A percentile compares a stretch with the other conserved stretches of the same genome.
Conservation (phyloP, 2,329 filamentous ascomycete genomes). For the Verruconis gallopava region DNA sequence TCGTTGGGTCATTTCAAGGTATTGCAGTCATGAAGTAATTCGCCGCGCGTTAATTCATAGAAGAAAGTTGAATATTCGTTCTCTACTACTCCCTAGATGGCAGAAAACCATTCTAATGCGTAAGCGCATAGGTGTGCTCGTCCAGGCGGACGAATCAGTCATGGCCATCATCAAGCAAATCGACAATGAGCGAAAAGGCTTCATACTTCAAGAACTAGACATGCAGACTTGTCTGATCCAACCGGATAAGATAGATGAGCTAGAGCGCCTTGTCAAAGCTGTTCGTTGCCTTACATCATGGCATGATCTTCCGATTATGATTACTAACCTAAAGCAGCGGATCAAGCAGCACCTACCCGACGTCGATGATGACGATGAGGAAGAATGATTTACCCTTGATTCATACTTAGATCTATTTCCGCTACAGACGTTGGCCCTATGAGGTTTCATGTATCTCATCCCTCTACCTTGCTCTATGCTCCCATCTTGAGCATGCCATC, state of each 20-base stretch:
- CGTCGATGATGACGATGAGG: constrained; percentile 23
- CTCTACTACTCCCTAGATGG: too few relatives aligned
- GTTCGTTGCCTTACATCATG: constrained; percentile 29
- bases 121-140: constrained; percentile 48
- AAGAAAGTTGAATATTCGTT: too few relatives aligned
- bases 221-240: constrained; percentile 65
- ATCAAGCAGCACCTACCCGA: constrained; percentile 25
- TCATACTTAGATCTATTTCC: too few relatives aligned
- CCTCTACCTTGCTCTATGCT: too few relatives aligned
- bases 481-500: constrained; percentile 29
- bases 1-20: too few relatives aligned
- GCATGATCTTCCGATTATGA: too few relatives aligned
- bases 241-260: constrained; percentile 53
- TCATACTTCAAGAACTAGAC: constrained; percentile 69
- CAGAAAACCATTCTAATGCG: too few relatives aligned
- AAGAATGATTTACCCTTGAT: too few relatives aligned
- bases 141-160: constrained; percentile 77
- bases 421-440: too few relatives aligned
- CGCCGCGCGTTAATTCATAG: too few relatives aligned
- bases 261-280: constrained; percentile 57
- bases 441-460: too few relatives aligned
- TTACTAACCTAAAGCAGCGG: constrained; percentile 17
- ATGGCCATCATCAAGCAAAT: constrained; percentile 74
- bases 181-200: constrained; percentile 46
- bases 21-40: too few relatives aligned